Base-by-base conservation (phyloP, 192 early-diverging fungal species). In the Coemansia sp. region DNA sequence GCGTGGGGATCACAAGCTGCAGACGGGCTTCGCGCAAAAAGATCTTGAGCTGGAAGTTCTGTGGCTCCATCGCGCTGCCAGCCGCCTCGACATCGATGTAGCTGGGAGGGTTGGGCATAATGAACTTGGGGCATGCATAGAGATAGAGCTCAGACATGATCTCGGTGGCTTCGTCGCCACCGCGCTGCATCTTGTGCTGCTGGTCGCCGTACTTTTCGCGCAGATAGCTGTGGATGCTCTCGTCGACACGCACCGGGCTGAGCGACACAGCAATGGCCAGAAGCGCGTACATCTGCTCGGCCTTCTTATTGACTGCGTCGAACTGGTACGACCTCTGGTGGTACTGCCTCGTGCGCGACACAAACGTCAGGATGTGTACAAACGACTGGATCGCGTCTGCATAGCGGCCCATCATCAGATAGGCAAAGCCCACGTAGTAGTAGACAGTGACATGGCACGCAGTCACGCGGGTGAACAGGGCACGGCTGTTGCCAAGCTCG, bases 391-490 rank as follows among this genome's bases (percentile, higher is more conserved):
- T 93, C 55, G 96, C 96, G 71, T 98, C 96, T 40, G 93, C 87
- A 71, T 96, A 98, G 66, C 96, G 86, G 49, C 94, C 85, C 93
- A 96, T 93, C 96, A 98, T 98, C 92, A 96, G 89, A 85, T 96
- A 98, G 33, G 94, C 87, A 74, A 98, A 96, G 42, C 94, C 96
- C 34, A 96, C 92, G 81, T 96, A 96, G 85, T 98, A 98, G 86
- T 92, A 96, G 10, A 94, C 93, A 20, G 94, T 95, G 33, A 98
- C 93, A 70, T 98, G 94, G 85, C 95, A 96, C 5, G 94, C 94
- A n/a, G 93, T 95, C 6, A 98, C 95, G 34, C 96, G 87, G 20
- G 95, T 90, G 83, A 94, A 96, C 61, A 96, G 87, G 23, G 92
- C 94, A 79, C 89, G 82, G 56, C 89, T 93, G 82, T 93, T 94